Evolutionary conservation across 169 alveolate genomes (phyloP).

Genomic region (Eimeria brunetti): DNA sequence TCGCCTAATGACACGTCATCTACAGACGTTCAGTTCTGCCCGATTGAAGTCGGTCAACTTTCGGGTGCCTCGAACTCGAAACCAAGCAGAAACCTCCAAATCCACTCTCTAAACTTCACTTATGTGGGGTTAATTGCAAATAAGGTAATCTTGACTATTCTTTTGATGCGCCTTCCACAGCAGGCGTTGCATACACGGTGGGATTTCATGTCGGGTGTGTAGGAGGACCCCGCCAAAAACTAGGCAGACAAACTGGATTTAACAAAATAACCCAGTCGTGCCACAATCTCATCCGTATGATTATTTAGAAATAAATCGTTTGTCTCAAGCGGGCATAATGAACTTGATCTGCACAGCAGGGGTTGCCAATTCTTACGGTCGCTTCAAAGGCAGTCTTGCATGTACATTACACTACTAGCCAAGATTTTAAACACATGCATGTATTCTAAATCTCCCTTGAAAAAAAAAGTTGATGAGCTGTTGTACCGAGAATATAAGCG

Average conservation of each 20-base stretch:
- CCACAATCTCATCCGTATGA: background rate
- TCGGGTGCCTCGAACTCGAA: background rate
- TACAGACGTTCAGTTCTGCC: background rate
- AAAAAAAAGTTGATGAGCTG: background rate
- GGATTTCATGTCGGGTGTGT: background rate
- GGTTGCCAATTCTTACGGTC: background rate
- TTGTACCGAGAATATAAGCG: background rate
- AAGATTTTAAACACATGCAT: background rate
- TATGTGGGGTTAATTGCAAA: background rate
- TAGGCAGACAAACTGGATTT: background rate
- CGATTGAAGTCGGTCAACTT: background rate
- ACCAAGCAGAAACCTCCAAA: background rate
- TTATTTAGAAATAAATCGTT: background rate
- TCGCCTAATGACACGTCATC: background rate
- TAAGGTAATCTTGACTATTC: background rate
- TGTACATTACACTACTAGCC: background rate
- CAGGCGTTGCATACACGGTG: background rate
- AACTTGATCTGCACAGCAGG: background rate
- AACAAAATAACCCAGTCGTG: background rate
- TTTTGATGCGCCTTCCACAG: background rate
- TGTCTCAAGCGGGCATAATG: background rate
- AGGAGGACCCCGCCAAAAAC: no score
- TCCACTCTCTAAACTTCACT: no score
- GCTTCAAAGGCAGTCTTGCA: background rate
- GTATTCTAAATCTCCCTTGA: background rate